Conservation (phyloP, 139 green algal genomes). For the Tetratostichococcus sp. region DNA sequence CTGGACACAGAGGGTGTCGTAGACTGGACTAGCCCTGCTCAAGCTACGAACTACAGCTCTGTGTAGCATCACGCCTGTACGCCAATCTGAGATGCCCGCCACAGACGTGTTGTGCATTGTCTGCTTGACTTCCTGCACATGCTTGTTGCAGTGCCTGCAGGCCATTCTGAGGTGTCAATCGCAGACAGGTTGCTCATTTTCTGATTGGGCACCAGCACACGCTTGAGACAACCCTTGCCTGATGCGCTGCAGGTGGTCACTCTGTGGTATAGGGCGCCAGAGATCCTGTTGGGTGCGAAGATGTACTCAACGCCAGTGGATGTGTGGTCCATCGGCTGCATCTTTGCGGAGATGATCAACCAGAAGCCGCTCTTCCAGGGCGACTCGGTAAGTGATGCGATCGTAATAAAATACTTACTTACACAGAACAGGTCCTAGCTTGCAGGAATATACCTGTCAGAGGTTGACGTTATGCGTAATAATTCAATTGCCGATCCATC, state of each 20-base stretch:
- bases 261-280: slow-evolving; percentile 97
- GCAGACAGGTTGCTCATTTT: too few relatives aligned
- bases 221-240: too few relatives aligned
- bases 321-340: slow-evolving; percentile 98
- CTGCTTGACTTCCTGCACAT: slow-evolving; percentile 15
- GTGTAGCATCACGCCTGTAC: background rate
- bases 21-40: too few relatives aligned
- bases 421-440: background rate
- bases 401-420: too few relatives aligned
- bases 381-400: slow-evolving; percentile 50
- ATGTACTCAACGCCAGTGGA: slow-evolving; percentile 96
- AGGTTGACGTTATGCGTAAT: too few relatives aligned
- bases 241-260: slow-evolving; percentile 80
- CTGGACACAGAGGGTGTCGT: too few relatives aligned
- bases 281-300: slow-evolving; percentile 93
- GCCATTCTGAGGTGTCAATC: too few relatives aligned
- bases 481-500: too few relatives aligned
- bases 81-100: too few relatives aligned
- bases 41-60: background rate
- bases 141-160: too few relatives aligned
- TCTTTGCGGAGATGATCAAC: slow-evolving; percentile 87
- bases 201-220: too few relatives aligned
- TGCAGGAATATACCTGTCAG: background rate
- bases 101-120: too few relatives aligned
- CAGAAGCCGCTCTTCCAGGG: slow-evolving; percentile 81